phyloP scores from a whole-genome alignment of 2,329 filamentous ascomycete species.

The Magnaporthiopsis incrustans region DNA sequence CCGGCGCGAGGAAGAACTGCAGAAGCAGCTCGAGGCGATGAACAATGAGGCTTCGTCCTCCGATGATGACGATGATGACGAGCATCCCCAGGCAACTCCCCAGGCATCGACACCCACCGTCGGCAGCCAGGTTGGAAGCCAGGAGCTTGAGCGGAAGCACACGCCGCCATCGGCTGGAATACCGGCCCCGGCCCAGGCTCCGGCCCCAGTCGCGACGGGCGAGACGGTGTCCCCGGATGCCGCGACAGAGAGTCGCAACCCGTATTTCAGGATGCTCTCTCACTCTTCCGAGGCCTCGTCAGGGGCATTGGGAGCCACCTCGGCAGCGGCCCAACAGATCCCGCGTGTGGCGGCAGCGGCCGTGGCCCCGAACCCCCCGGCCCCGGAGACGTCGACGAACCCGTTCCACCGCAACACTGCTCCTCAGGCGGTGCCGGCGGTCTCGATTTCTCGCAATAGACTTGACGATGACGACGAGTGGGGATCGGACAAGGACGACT shows the following conservation, averaged over 20 bases:
- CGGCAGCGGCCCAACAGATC: constrained; percentile 30
- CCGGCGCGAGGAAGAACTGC: constrained; percentile 82
- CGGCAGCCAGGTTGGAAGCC: constrained; percentile 42
- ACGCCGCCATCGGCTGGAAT: constrained; percentile 34
- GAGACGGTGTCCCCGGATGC: constrained; percentile 36
- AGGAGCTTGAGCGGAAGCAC: constrained; percentile 44
- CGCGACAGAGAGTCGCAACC: constrained; percentile 81
- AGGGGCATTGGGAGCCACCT: constrained; percentile 28
- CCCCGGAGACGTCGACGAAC: constrained; percentile 69
- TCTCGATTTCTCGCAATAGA: constrained; percentile 44
- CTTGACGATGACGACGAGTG: constrained; percentile 62
- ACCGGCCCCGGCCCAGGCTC: constrained; percentile 28
- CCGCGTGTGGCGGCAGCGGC: constrained; percentile 35
- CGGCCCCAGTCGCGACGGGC: constrained; percentile 29
- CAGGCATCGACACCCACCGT: constrained; percentile 51
- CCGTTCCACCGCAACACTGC: constrained; percentile 86
- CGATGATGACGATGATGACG: constrained; percentile 62
- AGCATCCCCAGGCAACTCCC: constrained; percentile 57
- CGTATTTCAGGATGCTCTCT: constrained; percentile 85
- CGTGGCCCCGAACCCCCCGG: constrained; percentile 30
- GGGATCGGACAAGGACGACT: constrained; percentile 61
- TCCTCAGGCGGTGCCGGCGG: constrained; percentile 44
- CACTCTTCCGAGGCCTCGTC: constrained; percentile 53
- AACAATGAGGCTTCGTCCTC: constrained; percentile 68
- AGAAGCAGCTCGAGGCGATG: constrained; percentile 73